A percentile compares a stretch with the other conserved stretches of the same genome.
These are phyloP conservation scores for Nothopassalora personata DNA, from an alignment of 2,329 filamentous ascomycete genomes.

Conservation along the genomic window DNA sequence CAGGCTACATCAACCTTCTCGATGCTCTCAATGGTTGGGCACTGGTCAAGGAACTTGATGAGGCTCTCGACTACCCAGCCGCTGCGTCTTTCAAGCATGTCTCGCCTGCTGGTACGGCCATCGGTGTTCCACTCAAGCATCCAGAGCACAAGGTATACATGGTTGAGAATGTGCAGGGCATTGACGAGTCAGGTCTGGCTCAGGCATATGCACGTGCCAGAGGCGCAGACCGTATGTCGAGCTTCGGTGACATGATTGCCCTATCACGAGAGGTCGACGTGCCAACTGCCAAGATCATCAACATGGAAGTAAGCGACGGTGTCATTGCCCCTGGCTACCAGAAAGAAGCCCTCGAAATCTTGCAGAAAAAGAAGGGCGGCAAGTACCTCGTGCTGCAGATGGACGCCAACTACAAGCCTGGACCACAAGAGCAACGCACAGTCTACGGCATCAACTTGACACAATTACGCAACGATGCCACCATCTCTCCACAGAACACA, in stretches of 20 bases:
- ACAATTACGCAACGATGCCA: constrained; percentile 88
- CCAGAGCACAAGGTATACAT: constrained; percentile 97
- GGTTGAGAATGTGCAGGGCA: constrained; percentile 87
- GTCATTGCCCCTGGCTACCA: constrained; percentile 88
- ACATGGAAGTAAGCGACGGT: constrained; percentile 94
- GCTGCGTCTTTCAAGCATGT: constrained; percentile 99
- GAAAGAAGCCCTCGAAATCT: constrained; percentile 77
- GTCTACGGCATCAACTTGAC: constrained; percentile 85
- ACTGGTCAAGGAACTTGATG: constrained; percentile 90
- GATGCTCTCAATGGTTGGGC: constrained; percentile 97
- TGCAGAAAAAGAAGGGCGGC: constrained; percentile 97
- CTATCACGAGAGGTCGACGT: constrained; percentile 87
- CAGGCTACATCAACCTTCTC: constrained; percentile 95
- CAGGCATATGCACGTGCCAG: constrained; percentile 94
- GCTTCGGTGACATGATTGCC: constrained; percentile 94
- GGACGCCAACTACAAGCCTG: constrained; percentile 78
- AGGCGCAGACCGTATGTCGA: constrained; percentile 96
- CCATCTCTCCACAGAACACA: constrained; percentile 72
- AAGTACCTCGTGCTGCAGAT: constrained; percentile 96
- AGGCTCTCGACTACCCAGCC: constrained; percentile 78
- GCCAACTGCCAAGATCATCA: constrained; percentile 94
- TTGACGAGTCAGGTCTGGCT: constrained; percentile 79
- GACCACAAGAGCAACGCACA: constrained; percentile 68
- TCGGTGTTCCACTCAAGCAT: constrained; percentile 77
- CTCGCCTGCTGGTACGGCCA: constrained; percentile 90